A percentile compares a stretch with the other conserved stretches of the same genome.
These are phyloP conservation scores for Camelina sativa DNA, from an alignment of 345 rosid species.

Conservation along the genomic window DNA sequence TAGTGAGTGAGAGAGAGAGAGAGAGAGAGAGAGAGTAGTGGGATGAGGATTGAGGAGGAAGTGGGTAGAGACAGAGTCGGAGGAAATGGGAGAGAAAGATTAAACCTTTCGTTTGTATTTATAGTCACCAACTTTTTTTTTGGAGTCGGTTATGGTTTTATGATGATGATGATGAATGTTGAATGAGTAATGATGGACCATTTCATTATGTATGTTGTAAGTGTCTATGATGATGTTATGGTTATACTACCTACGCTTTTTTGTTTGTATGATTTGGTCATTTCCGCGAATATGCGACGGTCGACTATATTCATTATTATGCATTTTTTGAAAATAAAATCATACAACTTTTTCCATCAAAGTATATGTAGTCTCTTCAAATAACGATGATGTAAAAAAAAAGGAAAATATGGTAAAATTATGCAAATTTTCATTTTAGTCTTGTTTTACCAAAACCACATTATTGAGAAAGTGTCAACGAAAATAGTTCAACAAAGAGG, in stretches of 20 bases:
- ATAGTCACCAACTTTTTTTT: neutral
- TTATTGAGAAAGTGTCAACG: neutral
- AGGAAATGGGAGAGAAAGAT: neutral
- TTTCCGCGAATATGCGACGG: constrained; percentile 11
- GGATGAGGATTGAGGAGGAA: neutral
- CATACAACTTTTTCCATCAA: neutral
- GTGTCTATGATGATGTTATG: constrained; percentile 11
- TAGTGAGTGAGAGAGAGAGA: constrained; percentile 10
- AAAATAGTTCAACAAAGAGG: neutral
- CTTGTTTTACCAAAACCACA: neutral
- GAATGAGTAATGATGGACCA: neutral
- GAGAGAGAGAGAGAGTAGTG: constrained; percentile 28
- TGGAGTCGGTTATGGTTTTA: constrained; percentile 15
- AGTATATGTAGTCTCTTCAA: neutral
- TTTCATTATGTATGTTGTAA: constrained; percentile 2
- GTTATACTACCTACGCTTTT: neutral
- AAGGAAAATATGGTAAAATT: neutral
- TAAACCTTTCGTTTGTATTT: constrained; percentile 39
- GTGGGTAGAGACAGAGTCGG: constrained; percentile 43
- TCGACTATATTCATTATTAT: neutral
- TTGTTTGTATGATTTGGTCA: neutral
- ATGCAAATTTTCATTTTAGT: neutral
- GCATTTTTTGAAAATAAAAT: neutral
- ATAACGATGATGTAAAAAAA: neutral
- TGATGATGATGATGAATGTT: constrained; percentile 15